Evolutionary conservation across 192 early-diverging fungal genomes (phyloP).

Genomic region (Lobosporangium transversale): DNA sequence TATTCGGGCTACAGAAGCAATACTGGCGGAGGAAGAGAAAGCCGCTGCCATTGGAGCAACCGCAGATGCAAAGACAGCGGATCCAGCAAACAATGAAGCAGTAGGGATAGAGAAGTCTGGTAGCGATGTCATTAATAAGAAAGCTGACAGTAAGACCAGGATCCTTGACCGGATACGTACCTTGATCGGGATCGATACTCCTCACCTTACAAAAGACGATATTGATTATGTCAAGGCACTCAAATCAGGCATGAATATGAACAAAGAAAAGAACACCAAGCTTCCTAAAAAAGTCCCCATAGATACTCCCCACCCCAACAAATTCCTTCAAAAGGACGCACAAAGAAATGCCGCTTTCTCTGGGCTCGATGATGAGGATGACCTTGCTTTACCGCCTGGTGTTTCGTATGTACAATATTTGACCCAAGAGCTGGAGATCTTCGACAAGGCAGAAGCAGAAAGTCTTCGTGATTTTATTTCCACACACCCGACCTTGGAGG

Average conservation of each 20-base stretch:
- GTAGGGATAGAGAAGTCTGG: background rate
- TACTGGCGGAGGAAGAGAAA: slow-evolving; percentile 22
- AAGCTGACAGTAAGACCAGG: background rate
- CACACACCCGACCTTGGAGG: slow-evolving; percentile 44
- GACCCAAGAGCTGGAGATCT: slow-evolving; percentile 37
- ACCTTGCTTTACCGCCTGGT: slow-evolving; percentile 21
- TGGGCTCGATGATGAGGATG: slow-evolving; percentile 20
- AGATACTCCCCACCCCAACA: slow-evolving; percentile 16
- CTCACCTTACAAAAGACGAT: slow-evolving; percentile 21
- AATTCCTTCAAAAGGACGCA: slow-evolving; percentile 15
- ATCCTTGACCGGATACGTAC: slow-evolving; percentile 11
- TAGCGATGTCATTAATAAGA: background rate
- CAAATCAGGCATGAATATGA: slow-evolving; percentile 20
- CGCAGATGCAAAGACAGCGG: background rate
- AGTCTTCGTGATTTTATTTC: slow-evolving; percentile 46
- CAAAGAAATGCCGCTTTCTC: slow-evolving; percentile 15
- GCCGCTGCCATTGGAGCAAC: background rate
- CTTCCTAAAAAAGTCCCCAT: background rate
- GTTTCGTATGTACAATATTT: slow-evolving; percentile 47
- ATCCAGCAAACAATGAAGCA: background rate
- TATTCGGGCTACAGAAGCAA: slow-evolving; percentile 32
- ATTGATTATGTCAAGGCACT: slow-evolving; percentile 39
- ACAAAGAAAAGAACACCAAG: slow-evolving; percentile 10
- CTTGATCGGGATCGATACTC: slow-evolving; percentile 11
- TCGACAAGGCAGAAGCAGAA: slow-evolving; percentile 44